Conservation (phyloP, 73 alveolate genomes). For the Paramecium bursaria region DNA sequence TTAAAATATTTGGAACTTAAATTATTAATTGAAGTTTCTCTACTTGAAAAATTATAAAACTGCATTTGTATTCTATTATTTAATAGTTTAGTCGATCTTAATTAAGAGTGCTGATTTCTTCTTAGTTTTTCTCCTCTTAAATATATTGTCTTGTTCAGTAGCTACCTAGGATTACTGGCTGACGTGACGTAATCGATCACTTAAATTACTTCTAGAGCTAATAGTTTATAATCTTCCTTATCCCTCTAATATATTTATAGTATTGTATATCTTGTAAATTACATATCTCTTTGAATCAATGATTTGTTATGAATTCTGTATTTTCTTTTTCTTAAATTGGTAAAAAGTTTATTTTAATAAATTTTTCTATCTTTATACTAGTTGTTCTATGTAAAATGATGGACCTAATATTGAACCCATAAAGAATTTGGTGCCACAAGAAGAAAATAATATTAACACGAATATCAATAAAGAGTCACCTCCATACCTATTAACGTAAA, state of each 20-base stretch:
- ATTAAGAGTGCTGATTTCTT: no score
- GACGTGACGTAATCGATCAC: no score
- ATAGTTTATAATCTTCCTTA: slow-evolving; percentile 18
- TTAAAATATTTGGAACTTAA: no score
- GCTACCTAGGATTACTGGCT: no score
- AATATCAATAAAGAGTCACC: neutral
- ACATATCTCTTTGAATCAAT: neutral
- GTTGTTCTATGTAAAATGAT: neutral
- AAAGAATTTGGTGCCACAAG: neutral
- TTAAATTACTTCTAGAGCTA: no score
- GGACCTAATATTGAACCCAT: neutral
- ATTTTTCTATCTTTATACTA: slow-evolving; percentile 13
- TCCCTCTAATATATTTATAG: slow-evolving; percentile 14
- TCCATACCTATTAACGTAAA: slow-evolving; percentile 8
- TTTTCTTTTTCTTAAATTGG: neutral
- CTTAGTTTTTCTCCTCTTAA: no score
- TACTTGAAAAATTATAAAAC: no score
- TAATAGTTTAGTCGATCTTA: no score
- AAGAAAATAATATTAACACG: neutral
- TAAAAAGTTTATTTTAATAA: slow-evolving; percentile 23
- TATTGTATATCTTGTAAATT: neutral
- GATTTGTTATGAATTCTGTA: neutral
- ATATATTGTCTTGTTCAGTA: no score
- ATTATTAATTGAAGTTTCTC: no score
- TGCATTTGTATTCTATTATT: no score